Base-by-base conservation (phyloP, 495 filamentous ascomycete species). In the Sabuloglossum arenarium region DNA sequence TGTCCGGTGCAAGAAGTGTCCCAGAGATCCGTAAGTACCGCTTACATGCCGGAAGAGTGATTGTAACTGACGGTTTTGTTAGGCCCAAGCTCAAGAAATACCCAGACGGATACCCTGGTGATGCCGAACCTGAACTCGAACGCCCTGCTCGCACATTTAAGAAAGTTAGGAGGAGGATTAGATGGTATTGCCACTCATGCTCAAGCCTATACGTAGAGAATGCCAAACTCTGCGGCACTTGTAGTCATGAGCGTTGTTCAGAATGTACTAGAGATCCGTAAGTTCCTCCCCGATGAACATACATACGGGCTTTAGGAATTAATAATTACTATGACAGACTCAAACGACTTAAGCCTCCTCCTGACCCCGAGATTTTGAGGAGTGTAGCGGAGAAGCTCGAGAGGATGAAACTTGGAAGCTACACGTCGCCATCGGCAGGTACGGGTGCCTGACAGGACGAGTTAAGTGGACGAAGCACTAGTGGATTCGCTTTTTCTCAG, bases 1-100 rank as follows among this genome's bases (percentile, higher is more conserved):
- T 68, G 62, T 74, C 27, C 82, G 86, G 37, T 94, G 89, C 76
- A 84, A 78, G 60, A 77, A 75, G 56, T 94, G 88, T 67, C 87
- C 85, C 12, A 71, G 88, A 42, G 81, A 68, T 52, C 66, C 66
- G 66, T 68, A 61, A 65, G 66, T 68, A 53, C 29, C 32, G 30
- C 31, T 52, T 19, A 27, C 19, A 31, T 11, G 25, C 16, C 9
- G 19, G n/a, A 27, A 34, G 53, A 45, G 31, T 34, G 59, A 42
- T 43, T 64, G 23, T 60, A 59, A 31, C 59, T 61, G 23, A 65
- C 61, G 9, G 56, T 21, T 25, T 11, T 37, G 45, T 3, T 64
- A 86, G 81, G 47, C 66, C 80, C 29, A 86, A 85, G 65, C 75
- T 77, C 55, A 70, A 83, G 52, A 87, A 83, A 62, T 85, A 85